Percentiles rank a stretch among this genome's conserved stretches.
These are phyloP conservation scores for Lipomyces chichibuensis DNA, from an alignment of 805 yeast species.

Conservation along the genomic window DNA sequence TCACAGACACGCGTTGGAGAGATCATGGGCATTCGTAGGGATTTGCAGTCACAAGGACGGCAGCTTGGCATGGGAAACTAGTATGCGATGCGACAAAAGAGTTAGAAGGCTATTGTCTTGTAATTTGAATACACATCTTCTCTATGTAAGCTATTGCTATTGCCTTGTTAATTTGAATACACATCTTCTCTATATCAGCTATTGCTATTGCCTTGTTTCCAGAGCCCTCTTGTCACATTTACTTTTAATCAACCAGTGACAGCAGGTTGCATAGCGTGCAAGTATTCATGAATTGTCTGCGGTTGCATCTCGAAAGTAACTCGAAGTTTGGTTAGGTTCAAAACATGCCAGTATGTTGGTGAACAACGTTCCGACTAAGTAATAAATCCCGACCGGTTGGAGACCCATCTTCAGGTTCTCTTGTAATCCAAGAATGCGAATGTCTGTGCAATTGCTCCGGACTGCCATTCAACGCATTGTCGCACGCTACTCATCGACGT, in stretches of 20 bases:
- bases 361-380: neutral
- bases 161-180: too few relatives aligned
- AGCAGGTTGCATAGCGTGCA: neutral
- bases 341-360: neutral
- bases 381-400: neutral
- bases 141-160: too few relatives aligned
- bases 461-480: neutral
- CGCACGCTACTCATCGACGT: neutral
- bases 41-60: too few relatives aligned
- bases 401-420: neutral
- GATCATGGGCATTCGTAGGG: too few relatives aligned
- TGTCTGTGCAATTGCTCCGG: neutral
- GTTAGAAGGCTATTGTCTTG: too few relatives aligned
- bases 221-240: too few relatives aligned
- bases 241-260: neutral
- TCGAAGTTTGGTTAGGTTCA: neutral
- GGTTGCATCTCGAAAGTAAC: neutral
- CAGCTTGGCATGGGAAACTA: too few relatives aligned
- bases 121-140: too few relatives aligned
- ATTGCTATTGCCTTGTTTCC: too few relatives aligned
- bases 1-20: too few relatives aligned
- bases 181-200: too few relatives aligned
- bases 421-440: slow-evolving; percentile 5
- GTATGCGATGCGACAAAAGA: too few relatives aligned
- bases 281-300: neutral